phyloP scores from a whole-genome alignment of 2,329 filamentous ascomycete genomes.

The Ramularia endophylla region DNA sequence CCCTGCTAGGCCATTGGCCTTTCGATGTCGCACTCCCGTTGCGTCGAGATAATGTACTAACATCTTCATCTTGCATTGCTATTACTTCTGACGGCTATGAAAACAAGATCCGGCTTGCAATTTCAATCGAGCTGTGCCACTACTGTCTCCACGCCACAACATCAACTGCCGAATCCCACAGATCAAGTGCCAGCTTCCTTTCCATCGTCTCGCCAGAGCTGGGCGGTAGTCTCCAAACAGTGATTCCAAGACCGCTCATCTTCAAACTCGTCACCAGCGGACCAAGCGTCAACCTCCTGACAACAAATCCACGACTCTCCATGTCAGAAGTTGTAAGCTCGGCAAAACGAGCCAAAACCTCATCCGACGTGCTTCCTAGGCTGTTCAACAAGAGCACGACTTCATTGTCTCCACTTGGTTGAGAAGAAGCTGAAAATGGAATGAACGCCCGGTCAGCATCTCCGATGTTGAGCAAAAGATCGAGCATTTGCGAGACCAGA shows the following conservation, averaged over 20 bases:
- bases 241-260: slow-evolving; percentile 36
- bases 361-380: slow-evolving; percentile 33
- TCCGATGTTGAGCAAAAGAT: slow-evolving; percentile 29
- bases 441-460: slow-evolving; percentile 33
- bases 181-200: slow-evolving; percentile 25
- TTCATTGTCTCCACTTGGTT: slow-evolving; percentile 27
- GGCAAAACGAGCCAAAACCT: slow-evolving; percentile 31
- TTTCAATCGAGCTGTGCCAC: background rate
- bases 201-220: slow-evolving; percentile 25
- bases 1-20: too few species aligned
- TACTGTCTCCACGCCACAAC: slow-evolving; percentile 34
- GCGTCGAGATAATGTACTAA: too few species aligned
- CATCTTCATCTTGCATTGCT: too few species aligned
- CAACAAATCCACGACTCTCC: slow-evolving; percentile 26
- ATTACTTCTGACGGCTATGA: too few species aligned
- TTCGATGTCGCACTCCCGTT: too few species aligned
- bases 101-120: too few species aligned
- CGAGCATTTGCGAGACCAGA: slow-evolving; percentile 32
- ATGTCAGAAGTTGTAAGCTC: slow-evolving; percentile 29
- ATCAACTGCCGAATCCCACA: slow-evolving; percentile 33
- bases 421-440: slow-evolving; percentile 29
- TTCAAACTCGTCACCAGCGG: slow-evolving; percentile 34
- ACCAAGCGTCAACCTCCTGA: slow-evolving; percentile 30
- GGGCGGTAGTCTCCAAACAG: slow-evolving; percentile 31
- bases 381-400: slow-evolving; percentile 33